Evolutionary conservation across 116 monocot species (phyloP), one percentile per base, ranked within the genome.

Genomic region (Posidonia oceanica): DNA sequence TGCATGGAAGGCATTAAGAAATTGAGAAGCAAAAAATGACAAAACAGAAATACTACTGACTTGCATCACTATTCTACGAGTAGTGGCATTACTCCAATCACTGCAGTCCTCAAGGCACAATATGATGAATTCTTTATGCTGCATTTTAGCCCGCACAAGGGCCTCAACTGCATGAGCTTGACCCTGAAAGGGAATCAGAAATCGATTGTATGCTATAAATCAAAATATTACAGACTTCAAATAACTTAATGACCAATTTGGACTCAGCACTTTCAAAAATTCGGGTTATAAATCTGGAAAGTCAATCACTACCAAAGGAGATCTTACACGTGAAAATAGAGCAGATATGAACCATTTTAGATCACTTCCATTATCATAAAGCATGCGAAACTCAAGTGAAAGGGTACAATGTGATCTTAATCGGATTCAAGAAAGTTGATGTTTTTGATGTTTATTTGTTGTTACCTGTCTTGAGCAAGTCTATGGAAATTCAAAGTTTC

Each of bases 61-160:
- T 75, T 93, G 93, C 86, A 88, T 88, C 39, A 89, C 93, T 63
- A 84, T 67, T 82, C 82, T 84, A 4, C 93, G 81, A 36, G 93
- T 93, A n/a, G 82, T 93, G 69, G 93, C 93, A 76, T 93, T 93
- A 79, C 88, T 88, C 93, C 93, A 93, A 69, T 93, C 93, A 75
- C 86, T 86, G 63, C 82, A 84, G 70, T 93, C 93, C 76, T 93
- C 93, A 44, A 93, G 86, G 55, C 93, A 93, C 59, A 93, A 76
- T 63, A 93, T 88, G 62, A 93, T 88, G 62, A 84, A 84, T 72
- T 93, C 93, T 56, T 82, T 88, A 59, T 82, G 86, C 48, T 88
- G 88, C 82, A 93, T 88, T 74, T 88, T 93, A 59, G 93, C 85
- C 59, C 88, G 81, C 54, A 93, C 86, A 75, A 93, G 88, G 36